These are phyloP conservation scores for Ceraceosorus guamensis DNA, from an alignment of 1,284 basidiomycete genomes.

Conservation along the genomic window DNA sequence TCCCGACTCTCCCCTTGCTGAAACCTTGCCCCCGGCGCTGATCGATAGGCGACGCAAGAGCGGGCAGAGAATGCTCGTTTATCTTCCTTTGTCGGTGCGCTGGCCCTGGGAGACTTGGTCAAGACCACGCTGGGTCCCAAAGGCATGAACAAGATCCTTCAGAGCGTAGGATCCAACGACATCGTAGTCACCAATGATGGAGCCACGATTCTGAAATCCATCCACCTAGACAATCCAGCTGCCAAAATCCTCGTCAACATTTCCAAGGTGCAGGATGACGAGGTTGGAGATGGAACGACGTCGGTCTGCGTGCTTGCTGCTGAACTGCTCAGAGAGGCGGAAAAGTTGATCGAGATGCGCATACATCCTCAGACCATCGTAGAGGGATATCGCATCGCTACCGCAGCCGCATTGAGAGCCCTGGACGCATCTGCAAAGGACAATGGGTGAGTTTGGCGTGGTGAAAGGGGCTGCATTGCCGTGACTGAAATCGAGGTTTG, in stretches of 20 bases:
- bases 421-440: constrained; percentile 75
- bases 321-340: constrained; percentile 87
- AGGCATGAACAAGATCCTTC: constrained; percentile 88
- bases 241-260: constrained; percentile 99
- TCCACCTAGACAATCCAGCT: constrained; percentile 95
- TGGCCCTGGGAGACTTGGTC: constrained; percentile 92
- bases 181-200: constrained; percentile 98
- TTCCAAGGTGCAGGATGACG: constrained; percentile 99
- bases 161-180: constrained; percentile 81
- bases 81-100: constrained; percentile 92
- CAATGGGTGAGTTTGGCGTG: constrained; percentile 67
- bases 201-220: constrained; percentile 93
- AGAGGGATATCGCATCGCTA: constrained; percentile 94
- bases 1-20: neutral
- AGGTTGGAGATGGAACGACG: constrained; percentile 96
- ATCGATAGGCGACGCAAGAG: constrained; percentile 86
- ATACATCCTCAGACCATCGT: constrained; percentile 99
- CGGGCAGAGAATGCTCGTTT: constrained; percentile 96
- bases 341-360: constrained; percentile 78
- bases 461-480: no score
- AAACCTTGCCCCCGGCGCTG: neutral
- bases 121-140: constrained; percentile 98
- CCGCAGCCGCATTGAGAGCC: constrained; percentile 73
- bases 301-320: constrained; percentile 86
- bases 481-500: no score